Percentiles rank a stretch among this genome's conserved stretches.
Evolutionary conservation across 2,329 filamentous ascomycete species (phyloP).

Genomic region (Trichoderma sp.): DNA sequence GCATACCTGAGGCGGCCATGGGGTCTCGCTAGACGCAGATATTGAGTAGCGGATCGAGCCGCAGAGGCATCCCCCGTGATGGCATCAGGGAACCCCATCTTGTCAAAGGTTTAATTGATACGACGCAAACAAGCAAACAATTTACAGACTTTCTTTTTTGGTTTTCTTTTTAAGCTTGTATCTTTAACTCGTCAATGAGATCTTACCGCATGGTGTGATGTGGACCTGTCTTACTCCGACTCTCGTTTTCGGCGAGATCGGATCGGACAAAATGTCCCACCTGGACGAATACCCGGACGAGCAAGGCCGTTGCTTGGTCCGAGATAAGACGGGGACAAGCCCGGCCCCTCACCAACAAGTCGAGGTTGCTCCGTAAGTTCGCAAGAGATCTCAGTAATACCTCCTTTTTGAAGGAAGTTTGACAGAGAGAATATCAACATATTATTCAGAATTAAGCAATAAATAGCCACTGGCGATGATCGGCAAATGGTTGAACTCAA

Average conservation of each 20-base stretch:
- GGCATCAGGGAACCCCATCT: not conserved
- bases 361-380: not conserved
- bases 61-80: conserved; percentile 17
- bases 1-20: conserved; percentile 18
- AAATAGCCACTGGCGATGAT: too few species aligned
- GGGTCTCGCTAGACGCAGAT: not conserved
- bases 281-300: not conserved
- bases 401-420: not conserved
- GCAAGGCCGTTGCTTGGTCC: not conserved
- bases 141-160: too few species aligned
- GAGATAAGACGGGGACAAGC: not conserved
- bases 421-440: not conserved
- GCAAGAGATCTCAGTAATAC: not conserved
- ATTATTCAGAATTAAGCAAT: too few species aligned
- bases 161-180: not conserved
- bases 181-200: not conserved
- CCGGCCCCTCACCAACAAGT: not conserved
- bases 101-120: not conserved
- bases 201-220: not conserved
- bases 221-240: conserved; percentile 4
- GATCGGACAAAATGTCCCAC: not conserved
- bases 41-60: conserved; percentile 9
- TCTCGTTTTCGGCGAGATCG: conserved; percentile 7
- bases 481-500: not conserved
- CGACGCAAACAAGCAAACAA: not conserved